Percentiles rank a stretch among this genome's conserved stretches.
Evolutionary conservation across 345 rosid genomes (phyloP).

Genomic region (Citrus unshiu): DNA sequence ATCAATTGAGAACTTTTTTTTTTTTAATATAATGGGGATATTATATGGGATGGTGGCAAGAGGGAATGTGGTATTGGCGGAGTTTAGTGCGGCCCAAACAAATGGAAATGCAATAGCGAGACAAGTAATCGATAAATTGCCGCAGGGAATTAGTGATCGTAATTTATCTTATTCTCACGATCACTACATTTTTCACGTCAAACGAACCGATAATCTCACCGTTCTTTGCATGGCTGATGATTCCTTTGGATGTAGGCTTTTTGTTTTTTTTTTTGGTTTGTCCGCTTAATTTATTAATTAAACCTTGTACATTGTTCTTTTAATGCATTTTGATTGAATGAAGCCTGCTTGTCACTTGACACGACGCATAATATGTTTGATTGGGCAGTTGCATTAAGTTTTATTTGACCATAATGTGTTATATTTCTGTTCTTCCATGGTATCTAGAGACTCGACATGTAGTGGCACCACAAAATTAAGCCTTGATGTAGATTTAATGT

Average conservation of each 20-base stretch:
- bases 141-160: constrained; percentile 20
- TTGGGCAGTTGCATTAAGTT: no score
- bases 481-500: no score
- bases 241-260: constrained; percentile 24
- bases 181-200: constrained; percentile 45
- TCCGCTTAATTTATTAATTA: no score
- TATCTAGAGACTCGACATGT: no score
- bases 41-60: constrained; percentile 52
- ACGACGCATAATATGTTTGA: no score
- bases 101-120: constrained; percentile 39
- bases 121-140: constrained; percentile 35
- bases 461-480: no score
- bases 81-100: constrained; percentile 31
- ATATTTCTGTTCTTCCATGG: neutral
- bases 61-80: constrained; percentile 46
- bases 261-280: neutral
- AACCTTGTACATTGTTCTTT: no score
- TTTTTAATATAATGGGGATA: constrained; percentile 32
- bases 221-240: constrained; percentile 54
- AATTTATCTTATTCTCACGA: constrained; percentile 44
- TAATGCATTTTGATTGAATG: neutral
- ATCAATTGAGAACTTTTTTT: no score
- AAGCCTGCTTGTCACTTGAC: no score
- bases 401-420: neutral
- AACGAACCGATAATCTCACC: constrained; percentile 42